phyloP scores from a whole-genome alignment of 1,284 basidiomycete genomes.

The Cystobasidium sp. region DNA sequence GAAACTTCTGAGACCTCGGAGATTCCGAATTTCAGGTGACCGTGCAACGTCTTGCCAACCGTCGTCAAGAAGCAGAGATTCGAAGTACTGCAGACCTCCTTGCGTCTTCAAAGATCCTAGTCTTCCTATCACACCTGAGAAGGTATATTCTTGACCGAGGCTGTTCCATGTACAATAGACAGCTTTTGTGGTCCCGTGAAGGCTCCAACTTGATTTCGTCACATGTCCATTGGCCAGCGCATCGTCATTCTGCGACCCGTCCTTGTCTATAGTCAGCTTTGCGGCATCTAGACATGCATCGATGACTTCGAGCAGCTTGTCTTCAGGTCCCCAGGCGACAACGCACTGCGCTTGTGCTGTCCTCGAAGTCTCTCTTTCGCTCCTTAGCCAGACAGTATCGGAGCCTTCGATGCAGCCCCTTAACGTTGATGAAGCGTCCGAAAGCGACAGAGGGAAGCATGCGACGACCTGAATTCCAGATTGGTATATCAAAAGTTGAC shows the following conservation, averaged over 20 bases:
- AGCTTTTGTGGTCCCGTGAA: conserved; percentile 12
- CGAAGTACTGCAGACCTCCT: conserved; percentile 28
- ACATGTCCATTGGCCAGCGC: neutral
- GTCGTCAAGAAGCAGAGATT: conserved; percentile 51
- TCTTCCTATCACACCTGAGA: conserved; percentile 42
- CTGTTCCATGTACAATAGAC: conserved; percentile 51
- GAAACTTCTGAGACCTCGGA: conserved; percentile 26
- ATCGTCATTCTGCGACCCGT: neutral
- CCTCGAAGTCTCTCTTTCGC: conserved; percentile 34
- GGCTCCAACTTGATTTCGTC: conserved; percentile 13
- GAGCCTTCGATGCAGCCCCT: conserved; percentile 37
- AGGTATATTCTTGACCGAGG: conserved; percentile 47
- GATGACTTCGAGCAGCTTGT: conserved; percentile 38
- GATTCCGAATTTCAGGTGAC: conserved; percentile 22
- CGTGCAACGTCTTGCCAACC: conserved; percentile 50
- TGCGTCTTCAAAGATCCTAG: conserved; percentile 31
- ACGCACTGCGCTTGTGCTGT: conserved; percentile 36
- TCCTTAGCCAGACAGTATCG: conserved; percentile 37
- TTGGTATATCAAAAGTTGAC: conserved; percentile 47
- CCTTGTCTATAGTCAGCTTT: conserved; percentile 9
- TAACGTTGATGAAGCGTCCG: conserved; percentile 33
- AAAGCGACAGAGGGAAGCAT: conserved; percentile 45
- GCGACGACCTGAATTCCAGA: conserved; percentile 24
- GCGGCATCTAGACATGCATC: conserved; percentile 26
- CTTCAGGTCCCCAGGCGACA: conserved; percentile 38